Evolutionary conservation across 1,284 basidiomycete genomes (phyloP).

Genomic region (Leccinum holopus): DNA sequence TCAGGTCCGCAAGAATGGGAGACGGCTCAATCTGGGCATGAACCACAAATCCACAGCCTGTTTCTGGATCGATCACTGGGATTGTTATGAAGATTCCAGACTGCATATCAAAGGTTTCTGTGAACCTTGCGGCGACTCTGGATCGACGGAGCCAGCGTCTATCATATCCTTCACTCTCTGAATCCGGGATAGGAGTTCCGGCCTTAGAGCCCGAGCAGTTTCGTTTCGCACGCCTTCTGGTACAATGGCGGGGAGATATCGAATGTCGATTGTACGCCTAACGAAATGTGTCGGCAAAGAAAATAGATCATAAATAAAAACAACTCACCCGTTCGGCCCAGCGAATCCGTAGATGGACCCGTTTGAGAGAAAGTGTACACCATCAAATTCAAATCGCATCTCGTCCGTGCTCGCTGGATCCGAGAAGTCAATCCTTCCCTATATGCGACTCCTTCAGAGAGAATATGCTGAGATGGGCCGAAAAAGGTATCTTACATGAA

Average conservation of each 20-base stretch:
- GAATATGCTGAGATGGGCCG: neutral
- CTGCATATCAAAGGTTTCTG: neutral
- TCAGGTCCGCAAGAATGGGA: constrained; percentile 47
- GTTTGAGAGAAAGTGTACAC: constrained; percentile 74
- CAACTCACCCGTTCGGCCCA: constrained; percentile 59
- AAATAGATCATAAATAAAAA: neutral
- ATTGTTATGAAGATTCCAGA: neutral
- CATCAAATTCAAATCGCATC: constrained; percentile 69
- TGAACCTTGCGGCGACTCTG: constrained; percentile 35
- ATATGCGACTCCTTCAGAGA: neutral
- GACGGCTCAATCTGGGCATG: constrained; percentile 60
- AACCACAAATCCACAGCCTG: constrained; percentile 61
- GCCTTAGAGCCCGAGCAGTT: constrained; percentile 62
- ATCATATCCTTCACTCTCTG: constrained; percentile 60
- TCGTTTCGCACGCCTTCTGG: constrained; percentile 55
- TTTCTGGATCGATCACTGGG: constrained; percentile 19
- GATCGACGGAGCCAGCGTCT: constrained; percentile 59
- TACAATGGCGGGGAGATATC: constrained; percentile 64
- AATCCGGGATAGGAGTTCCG: constrained; percentile 63
- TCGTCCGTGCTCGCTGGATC: constrained; percentile 53
- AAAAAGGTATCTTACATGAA: constrained; percentile 53
- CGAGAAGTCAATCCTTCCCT: constrained; percentile 72
- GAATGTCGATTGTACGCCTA: constrained; percentile 63
- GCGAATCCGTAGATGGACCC: constrained; percentile 79
- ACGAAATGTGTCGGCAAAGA: neutral